phyloP scores from a whole-genome alignment of 768 basidiomycete genomes.

The Podaxis sp. region DNA sequence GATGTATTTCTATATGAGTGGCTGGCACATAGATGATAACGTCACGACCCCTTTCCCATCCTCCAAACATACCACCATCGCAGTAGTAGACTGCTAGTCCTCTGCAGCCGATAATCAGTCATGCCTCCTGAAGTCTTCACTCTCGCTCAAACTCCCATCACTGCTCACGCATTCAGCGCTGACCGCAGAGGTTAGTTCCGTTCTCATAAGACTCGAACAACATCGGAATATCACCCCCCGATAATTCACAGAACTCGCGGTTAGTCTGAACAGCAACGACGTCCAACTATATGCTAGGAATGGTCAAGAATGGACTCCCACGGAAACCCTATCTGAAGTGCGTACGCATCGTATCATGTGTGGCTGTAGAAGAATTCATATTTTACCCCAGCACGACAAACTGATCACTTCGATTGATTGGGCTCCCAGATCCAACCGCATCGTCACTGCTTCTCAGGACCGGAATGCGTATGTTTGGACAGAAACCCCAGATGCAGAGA shows the following conservation, averaged over 20 bases:
- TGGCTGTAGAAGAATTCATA: background rate
- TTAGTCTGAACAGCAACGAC: slow-evolving; percentile 89
- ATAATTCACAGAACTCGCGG: slow-evolving; percentile 70
- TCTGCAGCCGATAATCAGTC: slow-evolving; percentile 34
- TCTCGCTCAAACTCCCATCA: slow-evolving; percentile 82
- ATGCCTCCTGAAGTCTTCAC: slow-evolving; percentile 76
- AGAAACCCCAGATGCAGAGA: slow-evolving; percentile 68
- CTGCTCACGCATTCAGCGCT: slow-evolving; percentile 87
- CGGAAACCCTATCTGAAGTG: slow-evolving; percentile 87
- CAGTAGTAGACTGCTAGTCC: slow-evolving; percentile 91
- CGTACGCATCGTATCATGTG: slow-evolving; percentile 17
- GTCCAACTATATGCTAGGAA: slow-evolving; percentile 74
- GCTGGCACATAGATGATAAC: background rate
- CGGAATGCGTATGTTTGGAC: slow-evolving; percentile 99
- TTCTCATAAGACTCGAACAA: background rate
- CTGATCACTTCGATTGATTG: slow-evolving; percentile 97
- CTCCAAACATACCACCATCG: slow-evolving; percentile 20
- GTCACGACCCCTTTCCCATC: background rate
- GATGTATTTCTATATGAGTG: background rate
- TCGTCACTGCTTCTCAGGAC: slow-evolving; percentile 99
- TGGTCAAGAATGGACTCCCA: slow-evolving; percentile 66
- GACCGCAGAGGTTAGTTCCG: slow-evolving; percentile 75
- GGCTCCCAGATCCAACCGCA: slow-evolving; percentile 95
- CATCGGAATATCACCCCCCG: background rate
- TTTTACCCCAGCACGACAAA: slow-evolving; percentile 83